Conservation (phyloP, 805 yeast genomes). For the Kluyveromyces nonfermentans region DNA sequence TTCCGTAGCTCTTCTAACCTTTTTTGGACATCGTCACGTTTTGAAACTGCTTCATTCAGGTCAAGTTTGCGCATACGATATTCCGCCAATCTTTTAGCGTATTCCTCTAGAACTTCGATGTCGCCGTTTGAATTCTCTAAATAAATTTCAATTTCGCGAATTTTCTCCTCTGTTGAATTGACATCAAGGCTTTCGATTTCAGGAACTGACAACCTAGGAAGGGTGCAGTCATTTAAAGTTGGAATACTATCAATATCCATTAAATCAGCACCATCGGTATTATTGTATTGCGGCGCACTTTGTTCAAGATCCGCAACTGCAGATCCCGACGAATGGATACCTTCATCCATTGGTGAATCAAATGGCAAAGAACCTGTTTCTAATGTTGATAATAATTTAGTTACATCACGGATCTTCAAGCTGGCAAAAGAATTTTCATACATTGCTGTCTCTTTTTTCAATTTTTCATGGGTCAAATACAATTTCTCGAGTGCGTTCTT, state of each 20-base stretch:
- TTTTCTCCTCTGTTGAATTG: constrained; percentile 40
- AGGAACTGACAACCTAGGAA: constrained; percentile 40
- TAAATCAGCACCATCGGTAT: constrained; percentile 7
- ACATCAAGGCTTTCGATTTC: constrained; percentile 42
- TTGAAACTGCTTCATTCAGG: constrained; percentile 54
- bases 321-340: not conserved
- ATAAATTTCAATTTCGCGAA: constrained; percentile 45
- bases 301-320: not conserved
- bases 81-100: constrained; percentile 57
- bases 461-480: constrained; percentile 30
- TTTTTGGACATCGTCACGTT: constrained; percentile 55
- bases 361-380: constrained; percentile 5
- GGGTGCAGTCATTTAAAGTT: constrained; percentile 9
- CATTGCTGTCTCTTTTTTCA: constrained; percentile 33
- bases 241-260: constrained; percentile 4
- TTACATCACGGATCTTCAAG: constrained; percentile 46
- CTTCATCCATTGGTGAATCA: not conserved
- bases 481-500: constrained; percentile 54
- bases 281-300: not conserved
- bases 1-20: constrained; percentile 61
- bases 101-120: constrained; percentile 67
- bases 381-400: constrained; percentile 21
- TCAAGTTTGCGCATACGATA: constrained; percentile 54
- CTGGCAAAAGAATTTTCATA: constrained; percentile 34
- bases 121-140: constrained; percentile 54